Conservation (phyloP, 495 filamentous ascomycete genomes). For the Hypoxylon perforatum region DNA sequence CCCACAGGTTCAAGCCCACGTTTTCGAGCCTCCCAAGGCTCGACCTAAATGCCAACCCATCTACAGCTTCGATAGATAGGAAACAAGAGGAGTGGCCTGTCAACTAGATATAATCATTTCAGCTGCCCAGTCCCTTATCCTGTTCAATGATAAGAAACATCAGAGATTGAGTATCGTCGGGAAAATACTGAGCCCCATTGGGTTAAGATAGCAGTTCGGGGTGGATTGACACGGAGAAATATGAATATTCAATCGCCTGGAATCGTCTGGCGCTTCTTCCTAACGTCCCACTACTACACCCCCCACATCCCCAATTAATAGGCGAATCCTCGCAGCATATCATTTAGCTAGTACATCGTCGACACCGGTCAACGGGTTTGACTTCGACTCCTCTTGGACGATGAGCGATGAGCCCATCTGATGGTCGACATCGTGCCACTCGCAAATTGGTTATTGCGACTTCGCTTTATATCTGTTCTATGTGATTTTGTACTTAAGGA, state of each 20-base stretch:
- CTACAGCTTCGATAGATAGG: conserved; percentile 9
- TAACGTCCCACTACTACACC: conserved; percentile 7
- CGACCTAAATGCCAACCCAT: conserved; percentile 14
- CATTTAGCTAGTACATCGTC: conserved; percentile 30
- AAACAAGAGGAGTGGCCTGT: neutral
- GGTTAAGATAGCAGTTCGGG: conserved; percentile 25
- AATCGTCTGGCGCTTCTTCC: conserved; percentile 1
- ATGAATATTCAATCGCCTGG: conserved; percentile 1
- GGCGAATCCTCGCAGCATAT: conserved; percentile 9
- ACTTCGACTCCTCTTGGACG: neutral
- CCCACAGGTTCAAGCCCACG: neutral
- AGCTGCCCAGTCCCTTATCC: neutral
- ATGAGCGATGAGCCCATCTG: conserved; percentile 15
- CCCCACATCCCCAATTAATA: conserved; percentile 29
- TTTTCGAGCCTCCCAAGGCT: neutral
- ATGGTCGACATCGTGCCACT: conserved; percentile 26
- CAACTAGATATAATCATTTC: neutral
- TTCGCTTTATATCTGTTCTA: neutral
- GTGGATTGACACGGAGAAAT: neutral
- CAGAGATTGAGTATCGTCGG: neutral
- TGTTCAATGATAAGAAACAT: neutral
- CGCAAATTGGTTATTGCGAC: conserved; percentile 1
- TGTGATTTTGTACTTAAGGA: conserved; percentile 6
- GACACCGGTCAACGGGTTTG: conserved; percentile 6
- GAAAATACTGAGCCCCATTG: conserved; percentile 7